These are phyloP conservation scores for Cicer pinnatifidum DNA, from an alignment of 306 rosid genomes.

Conservation along the genomic window DNA sequence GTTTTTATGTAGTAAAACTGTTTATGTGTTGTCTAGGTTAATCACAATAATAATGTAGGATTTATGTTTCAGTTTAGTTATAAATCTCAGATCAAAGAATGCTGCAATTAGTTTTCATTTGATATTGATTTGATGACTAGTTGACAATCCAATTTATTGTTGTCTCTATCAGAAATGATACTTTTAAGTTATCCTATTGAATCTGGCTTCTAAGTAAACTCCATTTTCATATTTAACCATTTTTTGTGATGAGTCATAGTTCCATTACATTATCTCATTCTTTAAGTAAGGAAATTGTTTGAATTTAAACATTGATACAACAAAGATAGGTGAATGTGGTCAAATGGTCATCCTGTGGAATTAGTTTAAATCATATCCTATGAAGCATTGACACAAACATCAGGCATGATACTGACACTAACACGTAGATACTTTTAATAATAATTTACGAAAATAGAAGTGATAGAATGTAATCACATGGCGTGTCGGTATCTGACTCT, in stretches of 20 bases:
- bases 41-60: neutral
- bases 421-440: neutral
- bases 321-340: slow-evolving; percentile 7
- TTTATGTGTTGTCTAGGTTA: slow-evolving; percentile 3
- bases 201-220: neutral
- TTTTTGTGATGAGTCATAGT: slow-evolving; percentile 5
- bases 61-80: neutral
- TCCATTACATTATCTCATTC: neutral
- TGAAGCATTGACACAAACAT: neutral
- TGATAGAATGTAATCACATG: neutral
- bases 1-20: neutral
- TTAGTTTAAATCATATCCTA: neutral
- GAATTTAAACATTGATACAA: slow-evolving; percentile 25
- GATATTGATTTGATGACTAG: neutral
- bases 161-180: neutral
- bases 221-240: slow-evolving; percentile 12
- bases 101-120: neutral
- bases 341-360: slow-evolving; percentile 21
- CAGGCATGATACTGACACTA: neutral
- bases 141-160: neutral
- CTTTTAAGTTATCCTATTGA: neutral
- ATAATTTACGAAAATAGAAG: neutral
- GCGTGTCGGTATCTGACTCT: neutral
- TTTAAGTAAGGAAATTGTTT: neutral
- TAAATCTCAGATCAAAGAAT: neutral